phyloP scores from a whole-genome alignment of 2,329 filamentous ascomycete genomes.

The Colletotrichum godetiae region DNA sequence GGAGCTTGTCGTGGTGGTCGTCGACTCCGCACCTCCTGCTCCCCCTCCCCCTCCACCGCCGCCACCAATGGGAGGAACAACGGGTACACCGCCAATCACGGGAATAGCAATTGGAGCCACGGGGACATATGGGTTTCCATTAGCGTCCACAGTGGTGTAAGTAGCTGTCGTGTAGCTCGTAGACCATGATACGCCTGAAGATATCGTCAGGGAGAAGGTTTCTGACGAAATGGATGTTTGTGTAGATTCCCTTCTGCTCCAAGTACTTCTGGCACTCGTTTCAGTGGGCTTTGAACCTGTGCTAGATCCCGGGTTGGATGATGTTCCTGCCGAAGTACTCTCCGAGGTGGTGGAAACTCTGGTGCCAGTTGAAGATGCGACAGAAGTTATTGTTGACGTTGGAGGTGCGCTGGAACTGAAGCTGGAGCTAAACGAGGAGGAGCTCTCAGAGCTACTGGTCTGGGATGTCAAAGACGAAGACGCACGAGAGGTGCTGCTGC shows the following conservation, averaged over 20 bases:
- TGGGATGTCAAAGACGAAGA: not conserved
- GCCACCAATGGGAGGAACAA: not conserved
- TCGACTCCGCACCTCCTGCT: conserved; percentile 3
- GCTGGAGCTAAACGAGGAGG: not conserved
- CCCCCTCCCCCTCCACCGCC: conserved; percentile 4
- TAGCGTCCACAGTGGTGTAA: not conserved
- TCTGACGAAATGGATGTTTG: conserved; percentile 1
- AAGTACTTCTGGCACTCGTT: not conserved
- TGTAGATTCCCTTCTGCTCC: not conserved
- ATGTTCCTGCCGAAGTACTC: not conserved
- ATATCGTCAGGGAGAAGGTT: conserved; percentile 5
- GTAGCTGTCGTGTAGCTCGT: conserved; percentile 1
- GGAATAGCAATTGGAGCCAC: conserved; percentile 4
- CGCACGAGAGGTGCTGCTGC: not conserved
- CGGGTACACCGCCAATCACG: not conserved
- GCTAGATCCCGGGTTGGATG: not conserved
- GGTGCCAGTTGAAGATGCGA: not conserved
- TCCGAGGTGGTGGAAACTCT: not conserved
- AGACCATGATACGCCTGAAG: conserved; percentile 13
- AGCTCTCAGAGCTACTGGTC: not conserved
- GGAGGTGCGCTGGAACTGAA: not conserved
- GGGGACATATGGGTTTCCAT: conserved; percentile 7
- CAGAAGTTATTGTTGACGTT: not conserved
- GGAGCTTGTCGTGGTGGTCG: not conserved
- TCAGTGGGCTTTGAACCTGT: not conserved